Evolutionary conservation across 2,329 filamentous ascomycete genomes (phyloP), one percentile per base, ranked within the genome.

Genomic region (Rutstroemia sp.): DNA sequence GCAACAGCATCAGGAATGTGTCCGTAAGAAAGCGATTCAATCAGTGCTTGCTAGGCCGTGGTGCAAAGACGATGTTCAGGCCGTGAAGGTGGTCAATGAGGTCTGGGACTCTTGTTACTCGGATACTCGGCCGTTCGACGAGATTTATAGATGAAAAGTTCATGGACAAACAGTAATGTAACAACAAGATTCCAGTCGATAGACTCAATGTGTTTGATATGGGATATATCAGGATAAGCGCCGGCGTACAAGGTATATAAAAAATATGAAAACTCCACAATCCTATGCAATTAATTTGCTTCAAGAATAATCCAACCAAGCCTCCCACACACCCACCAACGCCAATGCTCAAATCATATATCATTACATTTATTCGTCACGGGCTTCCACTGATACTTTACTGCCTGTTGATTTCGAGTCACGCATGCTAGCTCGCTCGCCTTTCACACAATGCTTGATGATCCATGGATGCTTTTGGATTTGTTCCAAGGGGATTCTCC

Each of bases 21-120:
- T 99, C 52, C 80, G 91, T 59, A 76, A 82, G 67, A 78, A 94
- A 64, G 94, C 94, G 10, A 84, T 90, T 36, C 74, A 88, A 63
- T 95, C 89, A 21, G 83, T 99, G 64, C 81, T 84, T 75, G 84
- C 82, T 36, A 79, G 94, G 59, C 90, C 91, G 16, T 78, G 80
- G 48, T 94, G 92, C 69, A 89, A 88, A 71, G 88, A 95, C 71
- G 86, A 95, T 65, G 84, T 85, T 14, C 89, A 97, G 64, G 94
- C 94, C 4, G 81, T 83, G 51, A 89, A 88, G 73, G 85, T 95
- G 25, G 90, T 99, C 57, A 94, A 97, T 72, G 87, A 95, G 72
- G 94, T 99, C n/a, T 99, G 92, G 90, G 92, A 96, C 64, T 96
- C 91, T 66, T 99, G 94, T 72, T 99, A 95, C 71, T 77, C 82